A percentile compares a stretch with the other conserved stretches of the same genome.
Conservation (phyloP, 495 filamentous ascomycete genomes). For the Aspergillus nidulans region DNA sequence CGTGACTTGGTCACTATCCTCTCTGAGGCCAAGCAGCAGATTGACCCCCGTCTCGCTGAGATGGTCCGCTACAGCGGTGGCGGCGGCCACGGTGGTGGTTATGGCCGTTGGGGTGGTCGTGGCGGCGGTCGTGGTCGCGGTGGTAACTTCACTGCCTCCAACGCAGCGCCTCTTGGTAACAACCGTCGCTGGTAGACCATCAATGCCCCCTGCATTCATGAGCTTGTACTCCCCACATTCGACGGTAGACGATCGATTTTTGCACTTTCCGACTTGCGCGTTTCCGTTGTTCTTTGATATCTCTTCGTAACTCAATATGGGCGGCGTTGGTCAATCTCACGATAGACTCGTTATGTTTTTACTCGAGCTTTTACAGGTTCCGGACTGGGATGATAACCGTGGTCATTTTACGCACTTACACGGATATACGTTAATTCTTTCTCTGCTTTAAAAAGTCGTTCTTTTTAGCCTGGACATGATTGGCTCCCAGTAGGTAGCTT, state of each 20-base stretch:
- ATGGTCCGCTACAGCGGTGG: conserved; percentile 92
- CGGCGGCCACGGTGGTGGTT: conserved; percentile 68
- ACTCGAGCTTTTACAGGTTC: conserved; percentile 14
- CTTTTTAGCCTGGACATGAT: conserved; percentile 9
- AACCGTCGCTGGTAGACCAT: conserved; percentile 57
- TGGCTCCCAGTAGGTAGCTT: conserved; percentile 17
- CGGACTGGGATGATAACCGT: conserved; percentile 12
- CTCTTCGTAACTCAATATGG: conserved; percentile 39
- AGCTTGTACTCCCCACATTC: conserved; percentile 31
- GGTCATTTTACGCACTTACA: conserved; percentile 12
- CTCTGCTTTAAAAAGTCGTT: conserved; percentile 17
- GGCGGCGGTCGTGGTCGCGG: conserved; percentile 53
- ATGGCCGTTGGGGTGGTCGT: conserved; percentile 58
- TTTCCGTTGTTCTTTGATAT: conserved; percentile 21
- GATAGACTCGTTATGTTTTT: conserved; percentile 35
- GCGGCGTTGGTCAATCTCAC: conserved; percentile 43
- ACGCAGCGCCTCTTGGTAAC: conserved; percentile 57
- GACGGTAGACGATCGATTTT: conserved; percentile 34
- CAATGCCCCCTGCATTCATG: conserved; percentile 21
- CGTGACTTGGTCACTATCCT: conserved; percentile 92
- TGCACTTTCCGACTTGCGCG: conserved; percentile 8
- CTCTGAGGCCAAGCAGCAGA: conserved; percentile 95
- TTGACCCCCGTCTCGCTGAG: conserved; percentile 91
- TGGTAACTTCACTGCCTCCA: conserved; percentile 56
- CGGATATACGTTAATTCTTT: conserved; percentile 28